phyloP scores from a whole-genome alignment of 768 basidiomycete genomes.

The Leccinum boreale region DNA sequence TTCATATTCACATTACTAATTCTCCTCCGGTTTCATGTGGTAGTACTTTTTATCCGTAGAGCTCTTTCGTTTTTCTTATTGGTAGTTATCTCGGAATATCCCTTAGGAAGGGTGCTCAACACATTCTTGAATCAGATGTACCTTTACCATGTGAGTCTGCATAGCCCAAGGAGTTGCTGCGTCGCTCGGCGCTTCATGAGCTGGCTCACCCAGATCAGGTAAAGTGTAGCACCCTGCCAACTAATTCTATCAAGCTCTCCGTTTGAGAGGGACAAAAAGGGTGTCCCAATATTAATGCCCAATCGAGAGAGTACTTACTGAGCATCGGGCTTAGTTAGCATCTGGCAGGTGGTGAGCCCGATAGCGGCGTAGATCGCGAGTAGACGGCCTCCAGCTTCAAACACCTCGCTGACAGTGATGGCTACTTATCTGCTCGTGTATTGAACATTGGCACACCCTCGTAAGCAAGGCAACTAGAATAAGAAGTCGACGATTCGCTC shows the following conservation, averaged over 20 bases:
- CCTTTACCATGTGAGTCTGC: not conserved
- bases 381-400: not conserved
- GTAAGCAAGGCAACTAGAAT: not conserved
- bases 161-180: not conserved
- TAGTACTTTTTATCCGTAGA: not conserved
- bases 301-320: not conserved
- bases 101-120: no score
- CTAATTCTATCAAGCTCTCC: not conserved
- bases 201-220: not conserved
- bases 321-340: not conserved
- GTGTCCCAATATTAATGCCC: not conserved
- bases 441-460: not conserved
- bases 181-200: not conserved
- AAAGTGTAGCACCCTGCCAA: not conserved
- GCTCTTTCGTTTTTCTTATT: not conserved
- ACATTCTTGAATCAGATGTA: no score
- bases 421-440: not conserved
- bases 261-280: not conserved
- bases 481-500: not conserved
- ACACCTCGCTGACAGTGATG: not conserved
- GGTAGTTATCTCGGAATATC: not conserved
- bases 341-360: not conserved
- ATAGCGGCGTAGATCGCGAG: not conserved
- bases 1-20: not conserved
- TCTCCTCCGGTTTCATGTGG: not conserved